A percentile compares a stretch with the other conserved stretches of the same genome.
Conservation (phyloP, 2,329 filamentous ascomycete species). For the Pseudopithomyces maydicus region DNA sequence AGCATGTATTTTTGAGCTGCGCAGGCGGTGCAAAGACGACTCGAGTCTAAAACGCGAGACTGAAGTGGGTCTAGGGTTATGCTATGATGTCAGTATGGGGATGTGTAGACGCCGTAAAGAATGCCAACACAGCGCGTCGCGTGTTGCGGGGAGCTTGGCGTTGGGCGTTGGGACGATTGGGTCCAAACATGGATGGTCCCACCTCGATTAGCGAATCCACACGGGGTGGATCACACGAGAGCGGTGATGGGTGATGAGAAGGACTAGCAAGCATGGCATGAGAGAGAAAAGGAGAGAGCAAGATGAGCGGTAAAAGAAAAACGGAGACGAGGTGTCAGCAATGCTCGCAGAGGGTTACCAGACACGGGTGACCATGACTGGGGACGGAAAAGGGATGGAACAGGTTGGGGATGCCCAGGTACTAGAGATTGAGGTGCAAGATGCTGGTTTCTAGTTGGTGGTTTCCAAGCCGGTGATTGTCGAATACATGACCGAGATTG, state of each 20-base stretch:
- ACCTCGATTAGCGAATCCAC: not conserved
- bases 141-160: conserved; percentile 5
- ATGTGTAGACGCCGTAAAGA: not conserved
- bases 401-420: too few relatives aligned
- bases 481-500: not conserved
- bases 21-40: not conserved
- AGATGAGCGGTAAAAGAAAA: not conserved
- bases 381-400: too few relatives aligned
- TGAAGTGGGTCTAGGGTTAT: not conserved
- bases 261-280: not conserved
- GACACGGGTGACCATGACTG: too few relatives aligned
- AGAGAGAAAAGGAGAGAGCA: not conserved
- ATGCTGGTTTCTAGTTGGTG: too few relatives aligned
- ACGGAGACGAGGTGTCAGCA: not conserved
- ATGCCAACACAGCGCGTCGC: not conserved
- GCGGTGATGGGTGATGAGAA: not conserved
- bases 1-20: not conserved
- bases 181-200: not conserved
- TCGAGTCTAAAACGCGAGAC: not conserved
- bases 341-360: too few relatives aligned
- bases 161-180: conserved; percentile 1
- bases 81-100: conserved; percentile 7
- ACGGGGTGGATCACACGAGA: not conserved
- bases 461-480: not conserved
- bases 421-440: too few relatives aligned